Conservation (phyloP, 2,329 filamentous ascomycete species). For the Clarireedia homoeocarpa region DNA sequence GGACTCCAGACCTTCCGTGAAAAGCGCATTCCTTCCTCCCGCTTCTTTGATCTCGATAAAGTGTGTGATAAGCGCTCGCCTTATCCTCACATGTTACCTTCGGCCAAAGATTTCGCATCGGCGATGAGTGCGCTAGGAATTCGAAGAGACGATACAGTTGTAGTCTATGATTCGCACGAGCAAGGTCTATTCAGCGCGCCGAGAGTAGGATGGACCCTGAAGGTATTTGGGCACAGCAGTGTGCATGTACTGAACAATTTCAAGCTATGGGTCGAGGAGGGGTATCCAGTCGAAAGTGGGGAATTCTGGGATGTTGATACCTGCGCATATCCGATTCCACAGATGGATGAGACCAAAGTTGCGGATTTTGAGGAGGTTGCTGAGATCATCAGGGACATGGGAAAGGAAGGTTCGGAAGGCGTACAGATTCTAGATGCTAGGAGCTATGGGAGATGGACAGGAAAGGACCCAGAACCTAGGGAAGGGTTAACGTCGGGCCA, state of each 20-base stretch:
- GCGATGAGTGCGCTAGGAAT: constrained; percentile 89
- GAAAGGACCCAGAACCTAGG: constrained; percentile 77
- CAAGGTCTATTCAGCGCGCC: constrained; percentile 91
- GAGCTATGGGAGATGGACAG: constrained; percentile 70
- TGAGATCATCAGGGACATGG: constrained; percentile 65
- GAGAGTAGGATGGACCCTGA: constrained; percentile 87
- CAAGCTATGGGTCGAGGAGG: constrained; percentile 82
- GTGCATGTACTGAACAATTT: constrained; percentile 97
- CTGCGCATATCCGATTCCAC: constrained; percentile 54
- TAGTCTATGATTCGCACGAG: constrained; percentile 90
- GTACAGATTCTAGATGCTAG: constrained; percentile 88
- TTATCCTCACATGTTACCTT: constrained; percentile 95
- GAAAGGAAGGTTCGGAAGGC: constrained; percentile 75
- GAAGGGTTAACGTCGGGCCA: constrained; percentile 83
- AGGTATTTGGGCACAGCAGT: constrained; percentile 77
- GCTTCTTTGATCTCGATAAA: constrained; percentile 94
- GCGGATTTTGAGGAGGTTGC: constrained; percentile 77
- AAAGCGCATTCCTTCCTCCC: constrained; percentile 77
- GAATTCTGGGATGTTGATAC: constrained; percentile 60
- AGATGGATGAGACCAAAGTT: constrained; percentile 54
- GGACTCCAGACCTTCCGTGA: constrained; percentile 76
- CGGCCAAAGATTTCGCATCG: constrained; percentile 68
- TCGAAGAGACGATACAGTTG: constrained; percentile 76
- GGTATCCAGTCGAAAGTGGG: constrained; percentile 74
- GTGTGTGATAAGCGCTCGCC: constrained; percentile 80